Evolutionary conservation across 768 basidiomycete genomes (phyloP).

Genomic region (Ephemerocybe angulata): DNA sequence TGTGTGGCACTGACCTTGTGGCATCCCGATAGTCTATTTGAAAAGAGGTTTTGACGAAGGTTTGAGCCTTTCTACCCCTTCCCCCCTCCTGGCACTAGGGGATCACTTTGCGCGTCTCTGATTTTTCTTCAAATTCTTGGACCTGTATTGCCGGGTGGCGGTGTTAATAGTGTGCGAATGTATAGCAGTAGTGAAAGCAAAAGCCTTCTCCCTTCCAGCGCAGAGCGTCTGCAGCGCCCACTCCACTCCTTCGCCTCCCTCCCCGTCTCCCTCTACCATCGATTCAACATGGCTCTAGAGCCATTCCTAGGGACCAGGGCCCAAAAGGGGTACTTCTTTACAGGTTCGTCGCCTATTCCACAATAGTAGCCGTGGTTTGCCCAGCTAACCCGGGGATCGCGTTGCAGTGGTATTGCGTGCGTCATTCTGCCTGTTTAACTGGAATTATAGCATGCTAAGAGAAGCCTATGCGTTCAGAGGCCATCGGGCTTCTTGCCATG

Average conservation of each 20-base stretch:
- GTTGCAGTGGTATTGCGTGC: slow-evolving; percentile 45
- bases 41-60: too few species aligned
- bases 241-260: slow-evolving; percentile 11
- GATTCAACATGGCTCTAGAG: slow-evolving; percentile 59
- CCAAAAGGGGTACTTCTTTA: slow-evolving; percentile 67
- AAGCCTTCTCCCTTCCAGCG: neutral
- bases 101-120: too few species aligned
- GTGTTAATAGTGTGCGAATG: too few species aligned
- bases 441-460: neutral
- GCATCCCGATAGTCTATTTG: too few species aligned
- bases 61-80: too few species aligned
- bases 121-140: too few species aligned
- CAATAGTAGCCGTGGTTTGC: neutral
- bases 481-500: slow-evolving; percentile 69
- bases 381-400: slow-evolving; percentile 6
- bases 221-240: slow-evolving; percentile 1
- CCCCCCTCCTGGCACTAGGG: too few species aligned
- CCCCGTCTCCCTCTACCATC: slow-evolving; percentile 7
- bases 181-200: neutral
- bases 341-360: slow-evolving; percentile 44
- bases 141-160: too few species aligned
- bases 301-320: slow-evolving; percentile 69
- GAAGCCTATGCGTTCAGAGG: slow-evolving; percentile 46
- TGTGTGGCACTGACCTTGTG: too few species aligned
- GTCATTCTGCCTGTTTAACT: slow-evolving; percentile 34